Conservation (phyloP, 192 early-diverging fungal genomes). For the Dissophora ornata region DNA sequence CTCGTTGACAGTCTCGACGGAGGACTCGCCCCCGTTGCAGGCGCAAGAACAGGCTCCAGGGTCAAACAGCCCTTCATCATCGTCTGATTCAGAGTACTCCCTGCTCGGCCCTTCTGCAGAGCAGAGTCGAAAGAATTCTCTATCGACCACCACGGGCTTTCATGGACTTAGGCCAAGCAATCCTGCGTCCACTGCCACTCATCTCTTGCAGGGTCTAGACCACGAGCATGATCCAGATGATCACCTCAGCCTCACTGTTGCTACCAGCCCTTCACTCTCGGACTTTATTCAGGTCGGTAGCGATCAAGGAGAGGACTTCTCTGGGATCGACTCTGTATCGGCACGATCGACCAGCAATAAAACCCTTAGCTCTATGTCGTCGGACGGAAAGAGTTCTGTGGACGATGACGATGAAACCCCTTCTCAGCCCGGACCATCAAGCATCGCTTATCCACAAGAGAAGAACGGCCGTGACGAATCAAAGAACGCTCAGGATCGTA, state of each 20-base stretch:
- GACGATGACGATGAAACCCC: conserved; percentile 5
- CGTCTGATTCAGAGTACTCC: conserved; percentile 43
- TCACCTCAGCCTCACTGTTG: neutral
- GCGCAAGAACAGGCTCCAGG: neutral
- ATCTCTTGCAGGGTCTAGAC: neutral
- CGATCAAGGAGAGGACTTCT: conserved; percentile 31
- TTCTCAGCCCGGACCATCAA: too few species aligned
- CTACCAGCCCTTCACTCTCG: conserved; percentile 36
- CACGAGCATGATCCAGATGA: neutral
- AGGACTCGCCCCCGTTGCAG: neutral
- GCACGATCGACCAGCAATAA: neutral
- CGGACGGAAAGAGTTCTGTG: neutral
- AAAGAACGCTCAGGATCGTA: neutral
- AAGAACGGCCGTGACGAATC: neutral
- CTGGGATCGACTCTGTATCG: conserved; percentile 9
- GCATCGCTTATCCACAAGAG: neutral
- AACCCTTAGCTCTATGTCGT: conserved; percentile 6
- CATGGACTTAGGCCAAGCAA: conserved; percentile 10
- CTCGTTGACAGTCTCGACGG: conserved; percentile 9
- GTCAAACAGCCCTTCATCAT: conserved; percentile 11
- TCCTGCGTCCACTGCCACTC: neutral
- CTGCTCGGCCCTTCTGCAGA: conserved; percentile 38
- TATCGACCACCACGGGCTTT: conserved; percentile 16
- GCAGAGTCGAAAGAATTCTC: conserved; percentile 43
- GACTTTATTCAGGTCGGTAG: conserved; percentile 39